Base-by-base conservation (phyloP, 1,284 basidiomycete genomes). In the Vanrija sp. region DNA sequence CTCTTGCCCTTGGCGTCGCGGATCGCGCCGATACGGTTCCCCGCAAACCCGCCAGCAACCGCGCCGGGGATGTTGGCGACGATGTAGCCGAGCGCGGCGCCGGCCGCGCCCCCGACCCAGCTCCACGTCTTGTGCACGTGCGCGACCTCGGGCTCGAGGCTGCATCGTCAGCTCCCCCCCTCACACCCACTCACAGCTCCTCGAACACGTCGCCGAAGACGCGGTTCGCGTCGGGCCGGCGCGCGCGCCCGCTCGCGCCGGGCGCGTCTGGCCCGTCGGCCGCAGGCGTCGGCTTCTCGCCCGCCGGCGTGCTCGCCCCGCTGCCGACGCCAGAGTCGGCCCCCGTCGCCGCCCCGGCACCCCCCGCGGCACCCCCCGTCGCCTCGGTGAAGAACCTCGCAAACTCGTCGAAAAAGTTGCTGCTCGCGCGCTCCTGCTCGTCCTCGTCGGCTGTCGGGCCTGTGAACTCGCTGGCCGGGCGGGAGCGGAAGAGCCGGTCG, bases 1-100 rank as follows among this genome's bases (percentile, higher is more conserved):
- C 85, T 86, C 80, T 89, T 91, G n/a, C 79, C 92, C 77, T 95
- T 95, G 2, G 92, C 92, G 66, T 96, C 92, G 49, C 92, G 80
- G 49, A 96, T 80, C 2, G 89, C 89, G 44, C 92, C 92, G 36
- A 95, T 76, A 16, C 87, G 80, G 66, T 91, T 92, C 0, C 92
- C 92, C 0, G 88, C 88, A 63, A 87, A 83, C 1, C 84, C 72
- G 27, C 78, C 78, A 4, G 77, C 73, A 2, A 76, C 70, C 0
- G 77, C 76, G 3, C 92, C 92, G 4, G 92, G 90, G 3, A 94
- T 68, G 68, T 95, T 96, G 23, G 85, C 91, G 35, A 92, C 79
- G 54, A 96, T 90, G 75, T 91, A 92, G 9, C 92, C 91, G 20
- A 94, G 51, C 6, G 86, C 86, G 1, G 72, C 77, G 4, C 78